Evolutionary conservation across 2,329 filamentous ascomycete species (phyloP).

Genomic region (Fusarium ambrosium): DNA sequence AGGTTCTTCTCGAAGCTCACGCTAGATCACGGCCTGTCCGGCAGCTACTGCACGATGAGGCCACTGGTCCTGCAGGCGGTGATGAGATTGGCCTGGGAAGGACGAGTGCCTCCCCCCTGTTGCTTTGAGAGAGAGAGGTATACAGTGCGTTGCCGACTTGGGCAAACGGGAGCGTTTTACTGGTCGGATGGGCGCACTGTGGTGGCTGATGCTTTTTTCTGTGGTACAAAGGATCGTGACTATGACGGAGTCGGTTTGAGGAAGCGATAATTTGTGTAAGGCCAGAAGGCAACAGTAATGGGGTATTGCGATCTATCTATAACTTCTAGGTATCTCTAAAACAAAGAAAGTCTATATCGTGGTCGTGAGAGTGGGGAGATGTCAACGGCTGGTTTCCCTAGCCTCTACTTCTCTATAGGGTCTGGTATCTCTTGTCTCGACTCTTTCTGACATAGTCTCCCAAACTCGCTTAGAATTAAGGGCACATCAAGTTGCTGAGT

Average conservation of each 20-base stretch:
- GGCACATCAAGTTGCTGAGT: slow-evolving; percentile 4
- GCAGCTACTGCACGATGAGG: slow-evolving; percentile 48
- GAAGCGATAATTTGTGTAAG: not conserved
- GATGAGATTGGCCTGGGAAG: slow-evolving; percentile 8
- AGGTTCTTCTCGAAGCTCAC: slow-evolving; percentile 43
- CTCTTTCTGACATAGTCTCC: slow-evolving; percentile 16
- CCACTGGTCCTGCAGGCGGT: slow-evolving; percentile 24
- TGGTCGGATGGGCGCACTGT: slow-evolving; percentile 33
- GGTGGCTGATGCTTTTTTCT: slow-evolving; percentile 20
- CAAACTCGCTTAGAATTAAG: slow-evolving; percentile 25
- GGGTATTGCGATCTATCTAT: not conserved
- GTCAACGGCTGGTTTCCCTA: not conserved
- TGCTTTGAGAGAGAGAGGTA: slow-evolving; percentile 18
- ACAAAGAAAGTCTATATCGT: slow-evolving; percentile 6
- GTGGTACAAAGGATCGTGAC: not conserved
- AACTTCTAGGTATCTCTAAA: slow-evolving; percentile 3
- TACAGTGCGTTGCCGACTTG: slow-evolving; percentile 33
- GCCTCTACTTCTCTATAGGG: not conserved
- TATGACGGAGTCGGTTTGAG: slow-evolving; percentile 7
- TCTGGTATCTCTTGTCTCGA: not conserved
- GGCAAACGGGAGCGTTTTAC: not conserved
- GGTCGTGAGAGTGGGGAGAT: not conserved
- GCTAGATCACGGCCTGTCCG: slow-evolving; percentile 43
- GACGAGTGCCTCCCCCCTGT: slow-evolving; percentile 9
- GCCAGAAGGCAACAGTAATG: not conserved